Base-by-base conservation (phyloP, 768 basidiomycete species). In the Imleria badia region DNA sequence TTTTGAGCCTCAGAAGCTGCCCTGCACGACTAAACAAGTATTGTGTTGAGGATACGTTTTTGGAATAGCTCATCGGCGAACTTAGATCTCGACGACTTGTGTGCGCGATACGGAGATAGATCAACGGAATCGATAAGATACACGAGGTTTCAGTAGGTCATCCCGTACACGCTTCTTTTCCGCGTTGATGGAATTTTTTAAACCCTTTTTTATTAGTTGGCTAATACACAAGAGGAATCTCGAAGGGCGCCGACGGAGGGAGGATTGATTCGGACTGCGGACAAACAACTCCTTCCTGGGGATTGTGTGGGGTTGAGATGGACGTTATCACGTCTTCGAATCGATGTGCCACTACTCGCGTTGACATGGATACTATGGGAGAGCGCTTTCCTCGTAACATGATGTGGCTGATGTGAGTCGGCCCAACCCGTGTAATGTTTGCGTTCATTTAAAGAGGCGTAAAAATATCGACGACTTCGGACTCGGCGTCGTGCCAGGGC, bases 111-210 rank as follows among this genome's bases (percentile, higher is more conserved):
- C 17, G 48, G 61, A 36, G 39, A 45, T 62, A 60, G 60, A 60
- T 61, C 46, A 62, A 45, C 46, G 20, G 54, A 6, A 53, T 53
- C 61, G 60, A 61, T 61, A 61, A 61, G 61, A 63, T 59, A 54
- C 61, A 54, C 48, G 61, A 45, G 59, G 52, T 55, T 29, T 55
- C 54, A 29, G n/a, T 35, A 30, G 31, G 26, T 23, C 51, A 17
- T 52, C 17, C 6, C 48, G 46, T 36, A 42, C 51, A 23, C 41
- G 40, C 33, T 36, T 41, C 38, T 40, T 13, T 35, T 41, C 45
- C 42, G 17, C 30, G 26, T 10, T n/a, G 47, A 48, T 43, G 45
- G 44, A 41, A 31, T 34, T 48, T 58, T 44, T 36, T 51, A 33
- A 22, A 14, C 19, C 4, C 11, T 14, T 23, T 19, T 38, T 26